Base-by-base conservation (phyloP, 78 protist genomes). In the Tieghemostelium lacteum region DNA sequence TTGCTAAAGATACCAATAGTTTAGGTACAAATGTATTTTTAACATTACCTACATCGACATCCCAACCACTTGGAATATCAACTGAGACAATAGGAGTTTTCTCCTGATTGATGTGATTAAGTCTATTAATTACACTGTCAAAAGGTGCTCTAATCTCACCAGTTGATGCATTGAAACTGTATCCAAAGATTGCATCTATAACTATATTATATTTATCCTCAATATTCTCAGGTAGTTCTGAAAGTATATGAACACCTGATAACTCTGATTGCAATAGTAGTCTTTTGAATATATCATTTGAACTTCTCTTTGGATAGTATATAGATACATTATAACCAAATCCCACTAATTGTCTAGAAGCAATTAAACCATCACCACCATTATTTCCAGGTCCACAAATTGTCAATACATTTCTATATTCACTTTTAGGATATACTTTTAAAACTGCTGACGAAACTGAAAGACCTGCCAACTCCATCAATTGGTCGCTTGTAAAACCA, bases 281-380 rank as follows among this genome's bases (percentile, higher is more conserved):
- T 3, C 20, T 3, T 17, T 50, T 19, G 10, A 88, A 54, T 33
- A 94, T 72, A 36, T 86, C 74, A 55, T 57, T 57, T n/a, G n/a
- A n/a, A 3, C 96, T 87, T 57, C 61, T 78, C 33, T 92, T 95
- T 45, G 97, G 98, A 55, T 95, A 95, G n/a, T 86, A 76, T 33
- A 96, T 39, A n/a, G 58, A 40, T 1, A 80, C 93, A 40, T 50
- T 22, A 55, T 93, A 91, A 7, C 97, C 97, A 55, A 95, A 97
- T n/a, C 52, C 73, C 33, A 55, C 49, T 26, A 97, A 55, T 64
- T 97, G 98, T 28, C 98, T 85, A 14, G 98, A 97, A 6, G 94
- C 88, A 3, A 96, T 97, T 2, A 97, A 75, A 16, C 98, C 98
- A 54, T 97, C 98, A 24, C 98, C 98, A 14, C 98, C 98, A 71